Evolutionary conservation across 176 grass and related monocot species (phyloP).

Genomic region (Cenchrus purpureus): DNA sequence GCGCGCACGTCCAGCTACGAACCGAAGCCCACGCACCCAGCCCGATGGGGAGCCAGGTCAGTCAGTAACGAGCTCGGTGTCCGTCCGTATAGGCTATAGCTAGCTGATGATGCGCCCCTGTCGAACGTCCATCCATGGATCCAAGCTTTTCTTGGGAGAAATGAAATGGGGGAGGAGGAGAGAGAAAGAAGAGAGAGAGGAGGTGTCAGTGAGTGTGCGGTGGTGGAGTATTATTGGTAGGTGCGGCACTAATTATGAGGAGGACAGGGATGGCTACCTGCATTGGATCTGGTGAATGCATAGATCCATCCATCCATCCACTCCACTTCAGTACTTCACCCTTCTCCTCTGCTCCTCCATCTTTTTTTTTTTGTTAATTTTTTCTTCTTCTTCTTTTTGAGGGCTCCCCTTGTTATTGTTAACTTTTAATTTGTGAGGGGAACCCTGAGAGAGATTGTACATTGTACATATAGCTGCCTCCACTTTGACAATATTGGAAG

Average conservation of each 20-base stretch:
- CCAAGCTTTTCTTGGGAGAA: constrained; percentile 24
- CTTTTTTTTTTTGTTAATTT: not conserved
- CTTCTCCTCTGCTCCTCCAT: not conserved
- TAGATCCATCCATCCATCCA: constrained; percentile 27
- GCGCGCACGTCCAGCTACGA: not conserved
- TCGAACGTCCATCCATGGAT: constrained; percentile 30
- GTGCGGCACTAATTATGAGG: constrained; percentile 62
- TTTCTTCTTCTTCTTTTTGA: not conserved
- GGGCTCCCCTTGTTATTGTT: constrained; percentile 12
- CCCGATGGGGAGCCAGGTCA: constrained; percentile 30
- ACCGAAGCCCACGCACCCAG: not conserved
- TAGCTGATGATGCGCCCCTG: constrained; percentile 2
- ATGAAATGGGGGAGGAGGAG: constrained; percentile 16
- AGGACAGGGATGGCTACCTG: constrained; percentile 53
- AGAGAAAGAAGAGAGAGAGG: not conserved
- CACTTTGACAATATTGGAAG: constrained; percentile 46
- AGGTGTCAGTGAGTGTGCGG: constrained; percentile 32
- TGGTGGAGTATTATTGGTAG: constrained; percentile 43
- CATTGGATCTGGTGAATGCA: constrained; percentile 59
- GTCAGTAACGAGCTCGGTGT: not conserved
- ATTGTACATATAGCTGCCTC: constrained; percentile 54
- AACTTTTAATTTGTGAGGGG: constrained; percentile 39
- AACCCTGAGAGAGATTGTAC: constrained; percentile 42
- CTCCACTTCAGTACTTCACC: not conserved
- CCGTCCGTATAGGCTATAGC: not conserved